These are phyloP conservation scores for Solanum pennellii DNA, from an alignment of 257 asterid genomes.

Conservation along the genomic window DNA sequence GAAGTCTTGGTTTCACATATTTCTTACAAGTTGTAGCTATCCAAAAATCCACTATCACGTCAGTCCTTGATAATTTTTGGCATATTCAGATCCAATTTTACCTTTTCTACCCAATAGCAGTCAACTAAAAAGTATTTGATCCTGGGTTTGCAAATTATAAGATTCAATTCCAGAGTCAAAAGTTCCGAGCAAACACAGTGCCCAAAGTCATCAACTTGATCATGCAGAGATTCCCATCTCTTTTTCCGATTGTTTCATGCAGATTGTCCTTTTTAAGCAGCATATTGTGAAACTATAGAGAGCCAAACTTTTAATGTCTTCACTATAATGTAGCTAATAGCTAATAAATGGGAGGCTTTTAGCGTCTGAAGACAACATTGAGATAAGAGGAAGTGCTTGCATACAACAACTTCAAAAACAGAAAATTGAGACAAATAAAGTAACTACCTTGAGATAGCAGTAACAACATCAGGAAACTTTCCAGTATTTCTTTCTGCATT, in stretches of 20 bases:
- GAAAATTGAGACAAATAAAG: neutral
- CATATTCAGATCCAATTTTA: neutral
- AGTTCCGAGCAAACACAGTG: neutral
- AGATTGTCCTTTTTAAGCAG: neutral
- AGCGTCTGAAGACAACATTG: neutral
- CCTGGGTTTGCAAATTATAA: neutral
- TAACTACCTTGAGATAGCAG: slow-evolving; percentile 59
- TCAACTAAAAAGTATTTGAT: neutral
- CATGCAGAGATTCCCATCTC: neutral
- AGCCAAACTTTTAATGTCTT: neutral
- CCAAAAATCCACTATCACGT: neutral
- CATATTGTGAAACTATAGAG: neutral
- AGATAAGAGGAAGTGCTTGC: neutral
- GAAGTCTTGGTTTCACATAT: neutral
- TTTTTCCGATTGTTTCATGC: neutral
- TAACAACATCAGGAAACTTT: slow-evolving; percentile 89
- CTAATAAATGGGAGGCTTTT: neutral
- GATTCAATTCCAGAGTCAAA: neutral
- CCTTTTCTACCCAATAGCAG: neutral
- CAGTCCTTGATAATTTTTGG: neutral
- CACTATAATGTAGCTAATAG: neutral
- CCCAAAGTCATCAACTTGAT: neutral
- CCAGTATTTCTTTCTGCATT: slow-evolving; percentile 92
- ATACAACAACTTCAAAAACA: neutral
- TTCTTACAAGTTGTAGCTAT: neutral